Conservation (phyloP, 768 basidiomycete species). For the Suillus tomentosus region DNA sequence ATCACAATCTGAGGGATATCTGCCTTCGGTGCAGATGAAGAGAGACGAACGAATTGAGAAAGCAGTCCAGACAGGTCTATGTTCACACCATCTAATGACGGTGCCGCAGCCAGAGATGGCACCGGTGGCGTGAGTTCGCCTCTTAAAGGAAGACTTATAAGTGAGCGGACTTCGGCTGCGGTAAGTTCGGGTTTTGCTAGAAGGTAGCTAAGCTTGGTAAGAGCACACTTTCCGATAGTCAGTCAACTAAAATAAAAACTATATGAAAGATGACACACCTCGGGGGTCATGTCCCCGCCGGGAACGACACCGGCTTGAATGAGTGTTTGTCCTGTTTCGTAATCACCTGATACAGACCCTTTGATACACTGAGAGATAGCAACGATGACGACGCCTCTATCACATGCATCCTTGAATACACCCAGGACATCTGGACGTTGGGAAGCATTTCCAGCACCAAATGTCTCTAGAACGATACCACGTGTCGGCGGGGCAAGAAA, state of each 20-base stretch:
- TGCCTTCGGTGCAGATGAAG: slow-evolving; percentile 40
- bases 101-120: slow-evolving; percentile 44
- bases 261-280: slow-evolving; percentile 48
- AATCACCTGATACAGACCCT: slow-evolving; percentile 83
- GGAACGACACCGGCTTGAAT: slow-evolving; percentile 76
- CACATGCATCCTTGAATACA: slow-evolving; percentile 80
- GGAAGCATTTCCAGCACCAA: slow-evolving; percentile 92
- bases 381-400: slow-evolving; percentile 83
- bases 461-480: slow-evolving; percentile 89
- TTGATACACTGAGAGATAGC: slow-evolving; percentile 90
- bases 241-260: slow-evolving; percentile 6
- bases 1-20: slow-evolving; percentile 35
- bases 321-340: slow-evolving; percentile 75
- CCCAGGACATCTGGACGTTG: slow-evolving; percentile 73
- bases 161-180: slow-evolving; percentile 63
- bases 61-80: slow-evolving; percentile 67
- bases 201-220: slow-evolving; percentile 88
- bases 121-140: slow-evolving; percentile 78
- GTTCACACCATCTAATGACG: slow-evolving; percentile 45
- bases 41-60: slow-evolving; percentile 67
- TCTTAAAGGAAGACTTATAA: slow-evolving; percentile 78
- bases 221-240: slow-evolving; percentile 64
- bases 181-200: slow-evolving; percentile 83
- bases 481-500: slow-evolving; percentile 74
- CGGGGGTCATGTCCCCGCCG: slow-evolving; percentile 95